Percentiles rank a stretch among this genome's conserved stretches.
phyloP scores from a whole-genome alignment of 495 filamentous ascomycete genomes.

The Filosporella fistucella region DNA sequence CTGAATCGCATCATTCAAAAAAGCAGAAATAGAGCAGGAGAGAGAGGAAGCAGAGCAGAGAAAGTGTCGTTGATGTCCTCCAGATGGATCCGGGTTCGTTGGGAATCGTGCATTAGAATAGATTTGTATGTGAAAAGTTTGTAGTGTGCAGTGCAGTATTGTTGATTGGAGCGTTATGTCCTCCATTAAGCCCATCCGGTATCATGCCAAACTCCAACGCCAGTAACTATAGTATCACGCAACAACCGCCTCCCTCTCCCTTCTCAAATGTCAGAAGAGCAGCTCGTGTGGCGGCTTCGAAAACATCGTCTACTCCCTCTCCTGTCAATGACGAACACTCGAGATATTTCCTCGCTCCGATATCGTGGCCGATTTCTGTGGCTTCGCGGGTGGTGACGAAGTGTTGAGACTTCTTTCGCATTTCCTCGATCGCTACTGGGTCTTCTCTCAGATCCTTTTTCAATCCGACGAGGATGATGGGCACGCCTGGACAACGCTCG shows the following conservation, averaged over 20 bases:
- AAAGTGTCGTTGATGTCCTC: no score
- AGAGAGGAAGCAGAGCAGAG: no score
- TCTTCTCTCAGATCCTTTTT: conserved; percentile 98
- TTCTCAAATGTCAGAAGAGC: conserved; percentile 90
- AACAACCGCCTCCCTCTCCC: conserved; percentile 70
- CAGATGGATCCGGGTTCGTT: no score
- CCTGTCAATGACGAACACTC: conserved; percentile 97
- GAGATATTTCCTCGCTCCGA: conserved; percentile 92
- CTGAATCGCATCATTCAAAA: background rate
- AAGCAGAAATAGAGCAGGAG: no score
- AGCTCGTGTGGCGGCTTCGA: conserved; percentile 95
- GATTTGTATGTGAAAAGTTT: no score
- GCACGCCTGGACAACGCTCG: conserved; percentile 87
- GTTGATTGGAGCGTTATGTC: no score
- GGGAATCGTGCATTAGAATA: no score
- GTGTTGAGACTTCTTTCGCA: conserved; percentile 86
- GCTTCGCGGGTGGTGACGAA: conserved; percentile 83
- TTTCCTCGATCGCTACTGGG: conserved; percentile 89
- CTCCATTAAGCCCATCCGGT: no score
- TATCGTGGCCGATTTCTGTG: conserved; percentile 71
- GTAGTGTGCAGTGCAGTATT: no score
- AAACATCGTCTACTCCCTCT: conserved; percentile 98
- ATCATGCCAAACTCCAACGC: no score
- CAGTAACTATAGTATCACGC: conserved; percentile 74
- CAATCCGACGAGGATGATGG: conserved; percentile 93